Base-by-base conservation (phyloP, 2,329 filamentous ascomycete genomes). In the Penicillium decumbens region DNA sequence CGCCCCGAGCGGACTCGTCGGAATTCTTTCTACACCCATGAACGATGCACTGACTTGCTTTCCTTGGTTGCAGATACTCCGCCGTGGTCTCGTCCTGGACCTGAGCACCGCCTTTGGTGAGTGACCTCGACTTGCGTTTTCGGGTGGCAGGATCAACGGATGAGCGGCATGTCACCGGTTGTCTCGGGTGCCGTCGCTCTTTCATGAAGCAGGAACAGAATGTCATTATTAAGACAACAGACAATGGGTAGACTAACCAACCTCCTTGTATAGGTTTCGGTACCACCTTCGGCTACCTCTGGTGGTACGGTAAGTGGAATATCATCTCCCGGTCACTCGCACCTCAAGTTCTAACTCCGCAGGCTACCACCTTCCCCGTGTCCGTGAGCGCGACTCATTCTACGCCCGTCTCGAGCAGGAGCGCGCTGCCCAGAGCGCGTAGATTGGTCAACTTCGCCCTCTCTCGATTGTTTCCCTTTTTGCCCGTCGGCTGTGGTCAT, bases 341-440 rank as follows among this genome's bases (percentile, higher is more conserved):
- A 20, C 5, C 1, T 37, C 8, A 7, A 12, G 3, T 18, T 20
- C 33, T 37, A 37, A 37, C 6, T 37, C 33, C 25, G 12, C 59
- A 83, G 81, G 81, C 65, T 84, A 79, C 74, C 82, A 85, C 74
- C 77, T 85, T 48, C 81, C 81, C 65, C 74, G 79, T 59, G 80
- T 83, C 66, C 80, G 80, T 67, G 77, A 77, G 67, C 80, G 82
- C 67, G 82, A 85, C 69, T 64, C 74, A 63, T 82, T 78, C 75
- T 85, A 85, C 75, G 72, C 77, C 65, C 81, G 79, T 70, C 74
- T 85, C 55, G 82, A 85, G 71, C 76, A 81, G 61, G 74, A 84
- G 72, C 76, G 82, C 57, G 80, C 80, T 41, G 59, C 63, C 47
- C 55, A 62, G 51, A 57, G 64, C 59, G 60, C 53, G 29, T 69